Evolutionary conservation across 2,329 filamentous ascomycete genomes (phyloP).

Genomic region (Ophiostoma ips): DNA sequence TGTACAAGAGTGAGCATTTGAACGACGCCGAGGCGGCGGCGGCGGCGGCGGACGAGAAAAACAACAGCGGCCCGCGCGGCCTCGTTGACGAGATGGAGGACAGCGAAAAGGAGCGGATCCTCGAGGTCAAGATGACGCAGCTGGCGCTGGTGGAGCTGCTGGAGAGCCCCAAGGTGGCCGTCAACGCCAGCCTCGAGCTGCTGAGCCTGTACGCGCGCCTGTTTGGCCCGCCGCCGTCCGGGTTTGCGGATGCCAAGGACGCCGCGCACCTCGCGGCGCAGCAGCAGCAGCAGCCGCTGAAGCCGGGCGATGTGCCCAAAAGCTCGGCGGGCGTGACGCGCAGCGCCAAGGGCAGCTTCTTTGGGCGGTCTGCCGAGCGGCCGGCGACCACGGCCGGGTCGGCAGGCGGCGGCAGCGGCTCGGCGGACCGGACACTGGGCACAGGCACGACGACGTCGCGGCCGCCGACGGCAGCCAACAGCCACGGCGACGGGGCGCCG

Average conservation of each 20-base stretch:
- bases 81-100: slow-evolving; percentile 69
- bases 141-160: slow-evolving; percentile 68
- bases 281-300: slow-evolving; percentile 23
- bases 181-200: slow-evolving; percentile 78
- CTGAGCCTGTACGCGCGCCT: slow-evolving; percentile 68
- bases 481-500: slow-evolving; percentile 34
- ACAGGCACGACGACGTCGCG: slow-evolving; percentile 17
- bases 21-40: slow-evolving; percentile 34
- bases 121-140: slow-evolving; percentile 96
- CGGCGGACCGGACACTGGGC: slow-evolving; percentile 20
- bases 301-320: slow-evolving; percentile 44
- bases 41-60: slow-evolving; percentile 20
- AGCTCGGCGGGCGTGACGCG: slow-evolving; percentile 57
- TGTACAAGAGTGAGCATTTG: slow-evolving; percentile 53
- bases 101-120: slow-evolving; percentile 68
- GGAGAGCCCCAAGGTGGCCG: slow-evolving; percentile 71
- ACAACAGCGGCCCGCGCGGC: slow-evolving; percentile 23
- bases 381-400: slow-evolving; percentile 24
- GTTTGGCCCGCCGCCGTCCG: slow-evolving; percentile 50
- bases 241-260: slow-evolving; percentile 17
- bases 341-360: slow-evolving; percentile 62
- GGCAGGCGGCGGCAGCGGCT: background rate
- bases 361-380: slow-evolving; percentile 39
- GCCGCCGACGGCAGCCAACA: slow-evolving; percentile 21
- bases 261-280: no score